Percentiles rank a stretch among this genome's conserved stretches.
Conservation (phyloP, 768 basidiomycete genomes). For the Mycena chlorophos region DNA sequence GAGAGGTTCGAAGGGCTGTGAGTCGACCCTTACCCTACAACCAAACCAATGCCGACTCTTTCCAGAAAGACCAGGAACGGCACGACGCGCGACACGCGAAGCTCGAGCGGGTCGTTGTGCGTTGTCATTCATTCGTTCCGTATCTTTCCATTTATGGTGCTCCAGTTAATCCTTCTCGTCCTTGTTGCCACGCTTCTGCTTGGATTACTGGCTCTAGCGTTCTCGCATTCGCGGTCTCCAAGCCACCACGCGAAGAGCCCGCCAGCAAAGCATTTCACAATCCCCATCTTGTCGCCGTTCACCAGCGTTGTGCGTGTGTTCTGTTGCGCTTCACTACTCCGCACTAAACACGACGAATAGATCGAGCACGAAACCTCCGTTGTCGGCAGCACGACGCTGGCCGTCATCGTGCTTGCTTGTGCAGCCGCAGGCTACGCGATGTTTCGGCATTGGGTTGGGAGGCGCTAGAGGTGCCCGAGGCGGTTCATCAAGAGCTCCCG, state of each 20-base stretch:
- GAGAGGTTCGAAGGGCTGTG: slow-evolving; percentile 49
- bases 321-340: not conserved
- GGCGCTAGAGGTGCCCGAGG: not conserved
- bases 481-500: too few species aligned
- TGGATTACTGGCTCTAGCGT: slow-evolving; percentile 34
- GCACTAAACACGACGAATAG: slow-evolving; percentile 37
- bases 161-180: slow-evolving; percentile 26
- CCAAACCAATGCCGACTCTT: not conserved
- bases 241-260: slow-evolving; percentile 29
- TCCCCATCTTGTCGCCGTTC: slow-evolving; percentile 77
- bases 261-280: slow-evolving; percentile 64
- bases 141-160: not conserved
- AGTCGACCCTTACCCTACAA: slow-evolving; percentile 20
- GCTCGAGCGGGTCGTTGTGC: slow-evolving; percentile 55
- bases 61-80: slow-evolving; percentile 47
- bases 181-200: slow-evolving; percentile 36
- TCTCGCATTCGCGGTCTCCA: slow-evolving; percentile 33
- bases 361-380: slow-evolving; percentile 75
- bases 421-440: slow-evolving; percentile 44
- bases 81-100: slow-evolving; percentile 49
- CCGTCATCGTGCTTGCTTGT: slow-evolving; percentile 38
- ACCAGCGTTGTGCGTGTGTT: slow-evolving; percentile 62
- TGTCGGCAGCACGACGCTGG: slow-evolving; percentile 50
- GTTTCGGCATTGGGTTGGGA: slow-evolving; percentile 43
- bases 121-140: slow-evolving; percentile 17